Percentiles rank a stretch among this genome's conserved stretches.
Conservation (phyloP, 2,329 filamentous ascomycete genomes). For the Gremmenia infestans region DNA sequence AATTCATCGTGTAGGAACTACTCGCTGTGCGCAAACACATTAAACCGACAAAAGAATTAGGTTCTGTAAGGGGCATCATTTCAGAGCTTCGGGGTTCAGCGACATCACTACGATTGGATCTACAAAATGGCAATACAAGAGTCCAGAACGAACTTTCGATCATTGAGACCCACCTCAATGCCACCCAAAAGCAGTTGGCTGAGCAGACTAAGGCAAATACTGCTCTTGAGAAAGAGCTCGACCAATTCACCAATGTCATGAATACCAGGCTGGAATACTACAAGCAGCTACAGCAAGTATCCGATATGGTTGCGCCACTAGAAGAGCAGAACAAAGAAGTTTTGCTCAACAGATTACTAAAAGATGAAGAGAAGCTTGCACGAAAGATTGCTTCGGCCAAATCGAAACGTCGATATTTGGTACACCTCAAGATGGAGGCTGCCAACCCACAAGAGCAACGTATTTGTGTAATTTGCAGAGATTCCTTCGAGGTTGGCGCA, state of each 20-base stretch:
- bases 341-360: slow-evolving; percentile 41
- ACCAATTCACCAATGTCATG: slow-evolving; percentile 72
- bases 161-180: slow-evolving; percentile 56
- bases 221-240: slow-evolving; percentile 63
- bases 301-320: slow-evolving; percentile 75
- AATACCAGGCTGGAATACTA: slow-evolving; percentile 88
- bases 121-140: slow-evolving; percentile 47
- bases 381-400: slow-evolving; percentile 57
- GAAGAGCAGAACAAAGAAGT: slow-evolving; percentile 44
- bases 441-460: slow-evolving; percentile 58
- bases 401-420: slow-evolving; percentile 71
- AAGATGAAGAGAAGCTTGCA: slow-evolving; percentile 53
- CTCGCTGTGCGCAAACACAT: slow-evolving; percentile 42
- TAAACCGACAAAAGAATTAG: slow-evolving; percentile 45
- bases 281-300: slow-evolving; percentile 83
- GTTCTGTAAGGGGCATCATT: slow-evolving; percentile 67
- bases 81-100: slow-evolving; percentile 63
- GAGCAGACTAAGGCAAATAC: slow-evolving; percentile 46
- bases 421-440: slow-evolving; percentile 31
- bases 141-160: slow-evolving; percentile 60
- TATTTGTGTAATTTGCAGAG: slow-evolving; percentile 83
- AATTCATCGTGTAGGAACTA: slow-evolving; percentile 59
- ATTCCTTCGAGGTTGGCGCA: slow-evolving; percentile 69
- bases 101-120: slow-evolving; percentile 54
- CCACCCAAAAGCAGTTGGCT: slow-evolving; percentile 49